Base-by-base conservation (phyloP, 805 yeast genomes). In the Candida bentonensis region DNA sequence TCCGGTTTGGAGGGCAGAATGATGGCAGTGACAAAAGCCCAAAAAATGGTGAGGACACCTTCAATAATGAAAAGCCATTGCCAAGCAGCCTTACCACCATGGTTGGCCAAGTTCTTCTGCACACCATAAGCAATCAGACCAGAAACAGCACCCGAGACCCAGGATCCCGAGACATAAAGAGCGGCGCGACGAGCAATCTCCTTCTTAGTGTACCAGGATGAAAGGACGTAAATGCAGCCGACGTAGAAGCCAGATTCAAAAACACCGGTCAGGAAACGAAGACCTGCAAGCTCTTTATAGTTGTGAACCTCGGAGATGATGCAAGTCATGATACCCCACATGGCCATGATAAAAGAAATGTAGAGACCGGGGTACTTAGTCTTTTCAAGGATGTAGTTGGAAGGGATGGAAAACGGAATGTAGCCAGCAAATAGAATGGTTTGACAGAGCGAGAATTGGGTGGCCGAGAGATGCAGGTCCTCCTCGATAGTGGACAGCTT, bases 1-100 rank as follows among this genome's bases (percentile, higher is more conserved):
- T 80, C 87, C 2, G 88, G 87, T 68, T 79, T 79, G 58, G 80
- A 85, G 15, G 74, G 76, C 78, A 74, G 72, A 40, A 64, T 42
- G 46, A 64, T 65, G 47, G 59, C 67, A 4, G 67, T 52, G 4
- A 48, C 47, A 22, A 72, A 21, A 2, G 82, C 82, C 46, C 78
- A 63, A 5, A 55, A 15, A 2, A 76, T 58, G 3, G 82, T 74
- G 42, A 74, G 52, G 3, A 65, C 59, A 40, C 76, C 76, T 51
- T 71, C 76, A 51, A 72, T 61, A 47, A 70, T 60, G 47, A 71
- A 70, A 44, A 72, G 58, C 69, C 73, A 71, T 50, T 65, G 62
- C 77, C 76, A 72, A 13, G 71, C 59, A 2, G 51, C 53, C 44
- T 67, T 51, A 15, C 73, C 73, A 2, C 23, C 21, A 5, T 50